Percentiles rank a stretch among this genome's conserved stretches.
These are phyloP conservation scores for Thraustotheca clavata DNA, from an alignment of 352 stramenopile species.

Conservation along the genomic window DNA sequence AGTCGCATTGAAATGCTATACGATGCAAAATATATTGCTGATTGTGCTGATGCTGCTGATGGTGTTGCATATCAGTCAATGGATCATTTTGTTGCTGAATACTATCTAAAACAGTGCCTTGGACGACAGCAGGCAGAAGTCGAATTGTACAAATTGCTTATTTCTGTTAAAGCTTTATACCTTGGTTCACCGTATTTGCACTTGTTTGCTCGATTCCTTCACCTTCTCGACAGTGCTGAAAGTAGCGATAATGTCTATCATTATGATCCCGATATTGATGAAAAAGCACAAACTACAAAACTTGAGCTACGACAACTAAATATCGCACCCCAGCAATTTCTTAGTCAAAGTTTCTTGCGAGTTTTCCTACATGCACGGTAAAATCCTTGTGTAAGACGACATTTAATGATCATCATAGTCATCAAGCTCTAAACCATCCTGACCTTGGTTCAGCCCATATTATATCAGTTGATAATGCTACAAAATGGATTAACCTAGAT, in stretches of 20 bases:
- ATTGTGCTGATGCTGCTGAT: conserved; percentile 47
- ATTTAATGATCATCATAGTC: conserved; percentile 22
- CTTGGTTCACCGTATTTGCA: conserved; percentile 40
- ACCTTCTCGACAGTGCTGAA: conserved; percentile 16
- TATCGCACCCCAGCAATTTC: conserved; percentile 27
- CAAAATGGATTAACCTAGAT: conserved; percentile 52
- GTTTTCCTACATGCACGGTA: conserved; percentile 50
- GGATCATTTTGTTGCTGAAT: conserved; percentile 53
- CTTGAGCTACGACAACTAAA: conserved; percentile 1
- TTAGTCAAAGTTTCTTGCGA: conserved; percentile 54
- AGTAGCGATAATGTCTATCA: background rate
- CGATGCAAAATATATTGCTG: conserved; percentile 60
- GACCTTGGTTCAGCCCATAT: conserved; percentile 30
- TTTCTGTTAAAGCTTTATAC: conserved; percentile 56
- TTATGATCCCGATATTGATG: background rate
- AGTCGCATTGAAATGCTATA: conserved; percentile 63
- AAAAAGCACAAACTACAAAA: conserved; percentile 2
- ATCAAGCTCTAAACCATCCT: conserved; percentile 6
- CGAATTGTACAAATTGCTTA: conserved; percentile 54
- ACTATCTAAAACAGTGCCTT: conserved; percentile 58
- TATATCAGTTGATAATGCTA: conserved; percentile 37
- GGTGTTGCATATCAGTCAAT: conserved; percentile 42
- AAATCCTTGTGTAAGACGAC: conserved; percentile 25
- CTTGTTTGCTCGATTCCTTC: conserved; percentile 58
- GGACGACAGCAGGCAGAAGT: conserved; percentile 56